These are phyloP conservation scores for Nothomitra cinnamomea DNA, from an alignment of 2,329 filamentous ascomycete genomes.

Conservation along the genomic window DNA sequence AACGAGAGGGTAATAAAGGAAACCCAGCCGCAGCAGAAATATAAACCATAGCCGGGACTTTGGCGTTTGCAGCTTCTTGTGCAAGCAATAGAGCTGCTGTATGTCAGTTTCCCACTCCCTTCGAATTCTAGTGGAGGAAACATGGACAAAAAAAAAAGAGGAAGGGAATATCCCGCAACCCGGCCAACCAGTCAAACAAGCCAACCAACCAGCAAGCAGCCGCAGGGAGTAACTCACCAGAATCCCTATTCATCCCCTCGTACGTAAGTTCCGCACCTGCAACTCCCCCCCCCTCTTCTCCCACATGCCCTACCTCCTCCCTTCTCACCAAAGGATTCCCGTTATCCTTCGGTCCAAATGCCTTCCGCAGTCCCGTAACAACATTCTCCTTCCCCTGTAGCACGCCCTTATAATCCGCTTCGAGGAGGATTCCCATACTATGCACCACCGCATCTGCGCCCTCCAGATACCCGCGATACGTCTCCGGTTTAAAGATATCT, in stretches of 20 bases:
- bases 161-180: background rate
- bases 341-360: slow-evolving; percentile 54
- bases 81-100: slow-evolving; percentile 65
- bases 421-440: slow-evolving; percentile 86
- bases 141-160: background rate
- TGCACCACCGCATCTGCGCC: slow-evolving; percentile 78
- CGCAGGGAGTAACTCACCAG: slow-evolving; percentile 23
- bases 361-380: slow-evolving; percentile 58
- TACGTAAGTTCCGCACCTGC: too few species aligned
- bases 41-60: slow-evolving; percentile 60
- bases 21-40: slow-evolving; percentile 79
- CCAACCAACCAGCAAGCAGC: background rate
- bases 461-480: slow-evolving; percentile 60
- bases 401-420: slow-evolving; percentile 94
- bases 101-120: too few species aligned
- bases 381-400: slow-evolving; percentile 69
- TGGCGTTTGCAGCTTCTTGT: slow-evolving; percentile 49
- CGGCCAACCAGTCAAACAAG: too few species aligned
- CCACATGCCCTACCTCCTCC: slow-evolving; percentile 39
- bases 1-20: slow-evolving; percentile 66
- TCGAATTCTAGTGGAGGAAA: too few species aligned
- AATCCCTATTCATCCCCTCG: slow-evolving; percentile 91
- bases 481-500: slow-evolving; percentile 68
- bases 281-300: slow-evolving; percentile 57
- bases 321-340: slow-evolving; percentile 52